phyloP scores from a whole-genome alignment of 805 yeast species.

The Kazachstania bromeliacearum region DNA sequence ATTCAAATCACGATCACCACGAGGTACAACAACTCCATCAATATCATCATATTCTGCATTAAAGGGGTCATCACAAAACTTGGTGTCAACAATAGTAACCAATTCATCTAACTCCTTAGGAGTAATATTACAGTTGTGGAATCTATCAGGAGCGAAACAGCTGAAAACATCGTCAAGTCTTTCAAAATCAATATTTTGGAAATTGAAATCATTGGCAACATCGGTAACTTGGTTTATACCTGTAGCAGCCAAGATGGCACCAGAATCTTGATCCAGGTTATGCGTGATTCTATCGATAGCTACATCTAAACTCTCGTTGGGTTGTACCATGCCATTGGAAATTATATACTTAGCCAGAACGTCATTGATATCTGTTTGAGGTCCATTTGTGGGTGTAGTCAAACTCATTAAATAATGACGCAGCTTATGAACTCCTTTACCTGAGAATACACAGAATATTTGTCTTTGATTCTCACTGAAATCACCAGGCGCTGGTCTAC shows the following conservation, averaged over 20 bases:
- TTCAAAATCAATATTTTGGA: conserved; percentile 27
- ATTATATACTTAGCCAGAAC: conserved; percentile 24
- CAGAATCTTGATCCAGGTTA: conserved; percentile 27
- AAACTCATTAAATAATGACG: conserved; percentile 54
- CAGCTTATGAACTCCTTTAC: conserved; percentile 72
- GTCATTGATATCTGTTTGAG: conserved; percentile 27
- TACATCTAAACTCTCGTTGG: conserved; percentile 21
- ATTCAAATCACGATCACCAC: conserved; percentile 22
- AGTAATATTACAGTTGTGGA: conserved; percentile 6
- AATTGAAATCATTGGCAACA: conserved; percentile 21
- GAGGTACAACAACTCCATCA: conserved; percentile 25
- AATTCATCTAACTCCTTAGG: conserved; percentile 16
- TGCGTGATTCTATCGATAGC: conserved; percentile 23
- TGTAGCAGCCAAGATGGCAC: conserved; percentile 29
- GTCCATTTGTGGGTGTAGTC: conserved; percentile 28
- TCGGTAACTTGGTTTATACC: conserved; percentile 26
- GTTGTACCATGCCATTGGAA: conserved; percentile 18
- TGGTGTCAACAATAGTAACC: conserved; percentile 18
- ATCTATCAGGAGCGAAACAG: conserved; percentile 11
- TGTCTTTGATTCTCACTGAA: conserved; percentile 79
- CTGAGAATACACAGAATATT: conserved; percentile 87
- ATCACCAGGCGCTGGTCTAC: conserved; percentile 89
- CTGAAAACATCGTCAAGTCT: conserved; percentile 22
- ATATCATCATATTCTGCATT: conserved; percentile 23
- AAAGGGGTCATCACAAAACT: conserved; percentile 27